Percentiles rank a stretch among this genome's conserved stretches.
These are phyloP conservation scores for Aphanomyces invadans DNA, from an alignment of 352 stramenopile species.

Conservation along the genomic window DNA sequence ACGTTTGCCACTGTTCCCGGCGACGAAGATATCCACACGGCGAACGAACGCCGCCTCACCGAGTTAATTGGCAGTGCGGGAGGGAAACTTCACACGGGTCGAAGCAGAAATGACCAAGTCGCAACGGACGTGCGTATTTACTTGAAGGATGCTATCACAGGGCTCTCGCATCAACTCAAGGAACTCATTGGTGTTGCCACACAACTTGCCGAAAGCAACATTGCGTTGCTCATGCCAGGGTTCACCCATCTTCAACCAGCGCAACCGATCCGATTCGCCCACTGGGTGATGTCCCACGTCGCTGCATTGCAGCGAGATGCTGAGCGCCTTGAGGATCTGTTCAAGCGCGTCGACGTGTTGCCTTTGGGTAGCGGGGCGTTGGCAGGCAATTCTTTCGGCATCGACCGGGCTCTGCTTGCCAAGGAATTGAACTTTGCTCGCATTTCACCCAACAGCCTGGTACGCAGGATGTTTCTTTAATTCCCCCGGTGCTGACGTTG, in stretches of 20 bases:
- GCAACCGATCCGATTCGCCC: conserved; percentile 96
- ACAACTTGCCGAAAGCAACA: conserved; percentile 84
- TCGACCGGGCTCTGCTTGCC: conserved; percentile 92
- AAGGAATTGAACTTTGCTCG: conserved; percentile 91
- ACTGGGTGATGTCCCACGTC: conserved; percentile 97
- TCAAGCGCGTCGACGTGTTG: conserved; percentile 93
- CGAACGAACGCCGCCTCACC: conserved; percentile 96
- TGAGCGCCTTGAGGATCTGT: conserved; percentile 89
- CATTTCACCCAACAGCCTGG: conserved; percentile 92
- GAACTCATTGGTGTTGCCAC: conserved; percentile 87
- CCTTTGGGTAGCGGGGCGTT: conserved; percentile 95
- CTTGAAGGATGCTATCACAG: conserved; percentile 66
- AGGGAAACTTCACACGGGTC: conserved; percentile 96
- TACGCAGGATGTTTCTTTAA: background rate
- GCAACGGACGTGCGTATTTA: conserved; percentile 96
- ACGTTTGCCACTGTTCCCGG: conserved; percentile 85
- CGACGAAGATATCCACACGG: conserved; percentile 99
- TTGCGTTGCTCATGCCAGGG: conserved; percentile 96
- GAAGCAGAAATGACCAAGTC: conserved; percentile 97
- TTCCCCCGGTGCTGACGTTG: background rate
- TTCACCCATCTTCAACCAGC: conserved; percentile 99
- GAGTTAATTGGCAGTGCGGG: conserved; percentile 95
- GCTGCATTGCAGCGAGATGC: conserved; percentile 90
- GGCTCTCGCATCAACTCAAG: conserved; percentile 46
- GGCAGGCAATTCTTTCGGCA: conserved; percentile 96